phyloP scores from a whole-genome alignment of 2,329 filamentous ascomycete species.

The Cladorrhinum sp. region DNA sequence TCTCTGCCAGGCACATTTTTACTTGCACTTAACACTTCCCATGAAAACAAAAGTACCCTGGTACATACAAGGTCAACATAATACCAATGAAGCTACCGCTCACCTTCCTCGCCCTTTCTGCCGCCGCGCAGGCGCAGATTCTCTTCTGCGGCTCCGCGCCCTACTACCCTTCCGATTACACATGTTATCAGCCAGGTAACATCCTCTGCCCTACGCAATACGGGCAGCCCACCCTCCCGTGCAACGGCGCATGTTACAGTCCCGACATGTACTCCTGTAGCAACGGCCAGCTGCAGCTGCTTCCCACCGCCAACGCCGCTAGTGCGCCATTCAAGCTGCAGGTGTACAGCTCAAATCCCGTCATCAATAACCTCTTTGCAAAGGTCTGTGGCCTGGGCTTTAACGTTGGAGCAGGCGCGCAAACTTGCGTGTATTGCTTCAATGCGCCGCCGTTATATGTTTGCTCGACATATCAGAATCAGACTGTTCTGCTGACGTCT shows the following conservation, averaged over 20 bases:
- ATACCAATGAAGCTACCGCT: not conserved
- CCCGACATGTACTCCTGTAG: constrained; percentile 27
- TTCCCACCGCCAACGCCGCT: not conserved
- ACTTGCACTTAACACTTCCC: not conserved
- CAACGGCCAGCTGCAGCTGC: constrained; percentile 3
- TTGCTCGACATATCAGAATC: constrained; percentile 2
- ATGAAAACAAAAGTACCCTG: not conserved
- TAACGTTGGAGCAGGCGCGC: not conserved
- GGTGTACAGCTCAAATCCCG: not conserved
- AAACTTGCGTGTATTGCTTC: constrained; percentile 6
- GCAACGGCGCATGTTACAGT: constrained; percentile 30
- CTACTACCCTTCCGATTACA: constrained; percentile 22
- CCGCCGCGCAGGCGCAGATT: not conserved
- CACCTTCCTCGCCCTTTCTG: not conserved
- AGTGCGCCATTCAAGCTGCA: constrained; percentile 2
- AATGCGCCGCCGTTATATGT: constrained; percentile 3
- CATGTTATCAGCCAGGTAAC: constrained; percentile 26
- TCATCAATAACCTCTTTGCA: not conserved
- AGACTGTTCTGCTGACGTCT: constrained; percentile 3
- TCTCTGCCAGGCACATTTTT: not conserved
- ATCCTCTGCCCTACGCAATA: constrained; percentile 32
- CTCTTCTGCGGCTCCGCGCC: constrained; percentile 8
- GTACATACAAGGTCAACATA: not conserved
- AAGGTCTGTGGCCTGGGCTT: constrained; percentile 2
- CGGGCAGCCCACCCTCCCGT: constrained; percentile 28